Percentiles rank a stretch among this genome's conserved stretches.
Evolutionary conservation across 768 basidiomycete species (phyloP).

Genomic region (Pleurotus tuoliensis): DNA sequence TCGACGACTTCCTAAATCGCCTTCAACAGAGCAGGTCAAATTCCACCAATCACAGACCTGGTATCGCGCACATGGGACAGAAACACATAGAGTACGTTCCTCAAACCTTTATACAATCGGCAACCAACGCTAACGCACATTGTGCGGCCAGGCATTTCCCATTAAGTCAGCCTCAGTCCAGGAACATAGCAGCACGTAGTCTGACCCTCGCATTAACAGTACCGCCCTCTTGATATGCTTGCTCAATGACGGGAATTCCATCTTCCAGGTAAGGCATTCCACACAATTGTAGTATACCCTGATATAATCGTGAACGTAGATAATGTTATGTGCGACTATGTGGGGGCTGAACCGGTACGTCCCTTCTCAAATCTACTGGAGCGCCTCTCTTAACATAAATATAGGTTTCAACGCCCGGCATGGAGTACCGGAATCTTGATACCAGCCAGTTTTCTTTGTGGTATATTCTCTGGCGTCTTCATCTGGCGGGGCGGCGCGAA

Average conservation of each 20-base stretch:
- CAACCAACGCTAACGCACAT: background rate
- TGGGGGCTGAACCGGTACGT: conserved; percentile 69
- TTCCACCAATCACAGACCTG: conserved; percentile 75
- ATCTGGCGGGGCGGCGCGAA: conserved; percentile 72
- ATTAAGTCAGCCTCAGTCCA: conserved; percentile 43
- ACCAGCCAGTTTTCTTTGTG: conserved; percentile 70
- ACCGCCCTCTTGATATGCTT: conserved; percentile 71
- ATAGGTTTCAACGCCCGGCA: conserved; percentile 58
- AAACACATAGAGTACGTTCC: conserved; percentile 63
- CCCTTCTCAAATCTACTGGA: background rate
- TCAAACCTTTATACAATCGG: background rate
- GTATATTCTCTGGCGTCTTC: conserved; percentile 66
- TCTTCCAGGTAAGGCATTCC: conserved; percentile 64
- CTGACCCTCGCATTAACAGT: conserved; percentile 25
- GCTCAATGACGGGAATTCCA: conserved; percentile 70
- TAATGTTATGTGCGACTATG: conserved; percentile 72
- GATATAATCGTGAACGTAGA: conserved; percentile 26
- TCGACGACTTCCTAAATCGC: background rate
- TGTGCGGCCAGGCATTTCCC: conserved; percentile 53
- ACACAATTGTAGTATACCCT: background rate
- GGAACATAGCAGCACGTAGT: background rate
- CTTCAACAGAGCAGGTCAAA: conserved; percentile 55
- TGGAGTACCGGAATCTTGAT: conserved; percentile 71
- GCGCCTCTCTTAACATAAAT: background rate
- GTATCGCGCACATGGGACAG: conserved; percentile 84